phyloP scores from a whole-genome alignment of 2,329 filamentous ascomycete species.

The Tolypocladium ovalisporum region DNA sequence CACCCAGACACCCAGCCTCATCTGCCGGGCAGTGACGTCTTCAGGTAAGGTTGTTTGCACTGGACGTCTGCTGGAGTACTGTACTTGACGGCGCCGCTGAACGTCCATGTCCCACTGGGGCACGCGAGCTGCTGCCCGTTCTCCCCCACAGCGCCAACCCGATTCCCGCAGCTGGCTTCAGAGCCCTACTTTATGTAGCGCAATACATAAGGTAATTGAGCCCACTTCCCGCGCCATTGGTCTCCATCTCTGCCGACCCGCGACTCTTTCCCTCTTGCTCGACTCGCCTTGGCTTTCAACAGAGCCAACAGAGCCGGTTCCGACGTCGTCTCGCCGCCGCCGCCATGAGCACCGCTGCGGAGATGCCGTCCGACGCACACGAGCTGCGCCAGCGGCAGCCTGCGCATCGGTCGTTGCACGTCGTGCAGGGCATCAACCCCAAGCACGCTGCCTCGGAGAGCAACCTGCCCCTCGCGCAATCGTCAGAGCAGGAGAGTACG shows the following conservation, averaged over 20 bases:
- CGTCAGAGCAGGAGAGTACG: constrained; percentile 3
- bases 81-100: neutral
- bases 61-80: neutral
- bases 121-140: neutral
- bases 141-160: neutral
- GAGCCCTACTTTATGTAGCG: neutral
- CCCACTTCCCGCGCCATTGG: neutral
- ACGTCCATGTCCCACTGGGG: neutral
- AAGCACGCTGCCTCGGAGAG: constrained; percentile 1
- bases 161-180: neutral
- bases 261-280: neutral
- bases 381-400: constrained; percentile 19
- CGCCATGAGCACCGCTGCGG: constrained; percentile 19
- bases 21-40: neutral
- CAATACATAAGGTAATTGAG: neutral
- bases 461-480: constrained; percentile 1
- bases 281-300: neutral
- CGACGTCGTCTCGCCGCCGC: neutral
- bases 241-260: neutral
- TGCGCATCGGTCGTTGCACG: constrained; percentile 2
- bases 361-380: constrained; percentile 9
- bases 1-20: neutral
- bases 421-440: neutral
- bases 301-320: neutral
- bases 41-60: neutral